Conservation (phyloP, 2,329 filamentous ascomycete species). For the Neurospora crassa region DNA sequence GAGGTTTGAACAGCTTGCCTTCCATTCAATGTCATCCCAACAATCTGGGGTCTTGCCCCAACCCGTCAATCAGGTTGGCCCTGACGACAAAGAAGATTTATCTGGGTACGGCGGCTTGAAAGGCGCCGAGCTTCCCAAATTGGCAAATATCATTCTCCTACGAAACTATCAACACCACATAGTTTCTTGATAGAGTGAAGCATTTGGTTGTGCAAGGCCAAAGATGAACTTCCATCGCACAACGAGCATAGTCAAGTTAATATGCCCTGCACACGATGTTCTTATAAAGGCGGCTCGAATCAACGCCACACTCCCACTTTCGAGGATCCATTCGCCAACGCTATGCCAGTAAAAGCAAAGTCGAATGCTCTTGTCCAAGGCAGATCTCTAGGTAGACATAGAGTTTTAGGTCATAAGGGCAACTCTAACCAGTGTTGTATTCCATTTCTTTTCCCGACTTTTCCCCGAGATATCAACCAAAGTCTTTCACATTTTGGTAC, state of each 20-base stretch:
- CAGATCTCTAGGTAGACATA: background rate
- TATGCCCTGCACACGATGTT: no score
- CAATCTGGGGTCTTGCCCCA: background rate
- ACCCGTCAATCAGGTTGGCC: background rate
- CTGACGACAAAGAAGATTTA: background rate
- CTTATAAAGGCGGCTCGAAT: background rate
- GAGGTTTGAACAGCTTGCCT: background rate
- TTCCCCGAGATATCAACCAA: background rate
- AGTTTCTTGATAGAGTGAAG: background rate
- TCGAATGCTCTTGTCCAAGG: background rate
- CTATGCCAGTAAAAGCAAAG: no score
- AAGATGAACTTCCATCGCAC: background rate
- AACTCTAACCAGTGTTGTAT: background rate
- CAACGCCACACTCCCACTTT: no score
- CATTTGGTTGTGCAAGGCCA: background rate
- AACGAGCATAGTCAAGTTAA: background rate
- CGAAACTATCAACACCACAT: background rate
- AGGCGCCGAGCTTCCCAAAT: background rate
- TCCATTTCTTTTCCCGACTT: background rate
- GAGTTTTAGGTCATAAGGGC: background rate
- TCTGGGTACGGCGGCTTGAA: background rate
- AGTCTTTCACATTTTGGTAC: background rate
- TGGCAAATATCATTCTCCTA: background rate
- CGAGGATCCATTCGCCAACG: background rate
- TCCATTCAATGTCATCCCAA: background rate